Conservation (phyloP, 2,329 filamentous ascomycete genomes). For the Epichloe sibirici region DNA sequence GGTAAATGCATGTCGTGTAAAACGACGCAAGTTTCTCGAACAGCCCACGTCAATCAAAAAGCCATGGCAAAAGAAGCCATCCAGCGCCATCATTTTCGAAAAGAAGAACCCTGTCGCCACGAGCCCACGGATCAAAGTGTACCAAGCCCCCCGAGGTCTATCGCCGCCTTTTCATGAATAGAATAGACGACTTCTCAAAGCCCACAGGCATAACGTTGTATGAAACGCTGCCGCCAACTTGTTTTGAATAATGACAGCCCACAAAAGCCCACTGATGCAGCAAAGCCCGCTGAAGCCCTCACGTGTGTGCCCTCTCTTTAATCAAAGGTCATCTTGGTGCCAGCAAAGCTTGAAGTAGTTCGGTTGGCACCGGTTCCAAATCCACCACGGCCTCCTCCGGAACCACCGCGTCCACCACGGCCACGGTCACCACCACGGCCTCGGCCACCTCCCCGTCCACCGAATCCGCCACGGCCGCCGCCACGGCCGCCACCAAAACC, state of each 20-base stretch:
- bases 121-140: conserved; percentile 26
- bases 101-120: conserved; percentile 15
- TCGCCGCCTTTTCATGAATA: conserved; percentile 32
- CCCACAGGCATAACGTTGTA: conserved; percentile 25
- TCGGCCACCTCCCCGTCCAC: conserved; percentile 32
- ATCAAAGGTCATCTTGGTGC: conserved; percentile 66
- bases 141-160: conserved; percentile 45
- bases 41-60: conserved; percentile 21
- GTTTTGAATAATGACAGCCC: conserved; percentile 43
- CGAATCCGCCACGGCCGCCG: conserved; percentile 34
- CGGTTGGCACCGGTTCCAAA: conserved; percentile 38
- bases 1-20: conserved; percentile 14
- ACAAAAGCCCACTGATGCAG: conserved; percentile 33
- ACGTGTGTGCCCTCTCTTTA: conserved; percentile 21
- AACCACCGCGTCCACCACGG: conserved; percentile 37
- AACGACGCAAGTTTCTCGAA: conserved; percentile 14
- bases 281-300: conserved; percentile 33
- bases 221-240: conserved; percentile 20
- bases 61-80: conserved; percentile 18
- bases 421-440: conserved; percentile 16
- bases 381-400: conserved; percentile 39
- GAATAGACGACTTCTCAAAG: conserved; percentile 40
- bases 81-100: conserved; percentile 9
- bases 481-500: conserved; percentile 38
- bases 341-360: conserved; percentile 36